Evolutionary conservation across 257 asterid species (phyloP).

Genomic region (Nicotiana undulata): DNA sequence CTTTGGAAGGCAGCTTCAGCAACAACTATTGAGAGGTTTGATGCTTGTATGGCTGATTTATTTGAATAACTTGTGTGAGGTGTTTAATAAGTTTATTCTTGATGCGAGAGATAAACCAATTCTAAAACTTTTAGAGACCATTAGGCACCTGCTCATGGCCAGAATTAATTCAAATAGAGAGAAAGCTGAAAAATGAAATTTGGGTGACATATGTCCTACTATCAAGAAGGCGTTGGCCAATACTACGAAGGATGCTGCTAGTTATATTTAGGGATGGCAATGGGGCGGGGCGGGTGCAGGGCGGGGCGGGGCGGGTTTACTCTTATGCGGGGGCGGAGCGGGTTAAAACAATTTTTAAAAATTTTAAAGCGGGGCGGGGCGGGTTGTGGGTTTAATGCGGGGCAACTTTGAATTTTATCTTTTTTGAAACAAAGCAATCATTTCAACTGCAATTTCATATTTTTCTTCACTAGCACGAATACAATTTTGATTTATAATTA

Average conservation of each 20-base stretch:
- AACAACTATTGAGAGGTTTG: not conserved
- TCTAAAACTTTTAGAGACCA: not conserved
- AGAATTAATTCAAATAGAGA: not conserved
- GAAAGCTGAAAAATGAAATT: not conserved
- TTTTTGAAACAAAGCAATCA: too few species aligned
- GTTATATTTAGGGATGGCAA: too few species aligned
- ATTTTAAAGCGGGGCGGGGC: too few species aligned
- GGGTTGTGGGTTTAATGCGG: too few species aligned
- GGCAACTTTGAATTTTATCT: too few species aligned
- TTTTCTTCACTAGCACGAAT: too few species aligned
- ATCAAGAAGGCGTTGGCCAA: not conserved
- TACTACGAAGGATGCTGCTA: not conserved
- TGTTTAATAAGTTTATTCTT: not conserved
- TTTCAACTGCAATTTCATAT: too few species aligned
- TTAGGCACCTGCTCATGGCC: not conserved
- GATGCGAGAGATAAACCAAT: not conserved
- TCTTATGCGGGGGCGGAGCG: too few species aligned
- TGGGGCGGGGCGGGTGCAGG: too few species aligned
- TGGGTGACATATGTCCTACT: not conserved
- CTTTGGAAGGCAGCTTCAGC: not conserved
- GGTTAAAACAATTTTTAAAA: too few species aligned
- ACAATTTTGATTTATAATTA: too few species aligned
- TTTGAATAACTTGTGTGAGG: not conserved
- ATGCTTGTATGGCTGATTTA: not conserved
- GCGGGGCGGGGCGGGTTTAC: too few species aligned